Percentiles rank a stretch among this genome's conserved stretches.
Conservation (phyloP, 805 yeast species). For the Saturnispora bothae region DNA sequence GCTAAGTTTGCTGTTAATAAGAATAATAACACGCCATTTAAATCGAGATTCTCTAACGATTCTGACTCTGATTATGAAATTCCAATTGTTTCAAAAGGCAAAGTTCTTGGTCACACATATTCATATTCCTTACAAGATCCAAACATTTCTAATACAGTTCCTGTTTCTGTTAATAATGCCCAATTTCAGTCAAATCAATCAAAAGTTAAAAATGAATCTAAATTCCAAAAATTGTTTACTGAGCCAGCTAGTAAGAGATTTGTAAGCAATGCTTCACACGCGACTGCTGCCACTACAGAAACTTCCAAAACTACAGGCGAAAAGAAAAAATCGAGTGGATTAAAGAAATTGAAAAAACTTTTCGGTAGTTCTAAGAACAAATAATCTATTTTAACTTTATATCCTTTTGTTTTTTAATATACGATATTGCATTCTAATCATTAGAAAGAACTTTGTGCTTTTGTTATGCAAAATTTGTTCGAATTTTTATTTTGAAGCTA, state of each 20-base stretch:
- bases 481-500: too few relatives aligned
- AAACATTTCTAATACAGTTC: too few relatives aligned
- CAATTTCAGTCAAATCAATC: too few relatives aligned
- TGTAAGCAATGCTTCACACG: constrained; percentile 8
- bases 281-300: constrained; percentile 20
- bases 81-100: constrained; percentile 11
- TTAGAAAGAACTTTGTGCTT: too few relatives aligned
- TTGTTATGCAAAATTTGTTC: too few relatives aligned
- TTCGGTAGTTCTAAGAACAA: constrained; percentile 18
- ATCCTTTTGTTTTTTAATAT: neutral
- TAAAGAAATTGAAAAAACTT: constrained; percentile 26
- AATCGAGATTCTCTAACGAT: constrained; percentile 46
- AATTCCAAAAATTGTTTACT: constrained; percentile 11
- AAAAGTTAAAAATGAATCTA: constrained; percentile 7
- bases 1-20: neutral
- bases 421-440: too few relatives aligned
- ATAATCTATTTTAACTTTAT: neutral
- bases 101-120: neutral
- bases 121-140: neutral
- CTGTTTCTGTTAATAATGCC: too few relatives aligned
- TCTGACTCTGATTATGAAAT: constrained; percentile 49
- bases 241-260: constrained; percentile 12
- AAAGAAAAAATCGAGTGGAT: constrained; percentile 23
- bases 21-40: neutral
- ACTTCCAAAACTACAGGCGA: constrained; percentile 13